Base-by-base conservation (phyloP, 1,139 yeast species). In the Kurtzmaniella quercitrusa region DNA sequence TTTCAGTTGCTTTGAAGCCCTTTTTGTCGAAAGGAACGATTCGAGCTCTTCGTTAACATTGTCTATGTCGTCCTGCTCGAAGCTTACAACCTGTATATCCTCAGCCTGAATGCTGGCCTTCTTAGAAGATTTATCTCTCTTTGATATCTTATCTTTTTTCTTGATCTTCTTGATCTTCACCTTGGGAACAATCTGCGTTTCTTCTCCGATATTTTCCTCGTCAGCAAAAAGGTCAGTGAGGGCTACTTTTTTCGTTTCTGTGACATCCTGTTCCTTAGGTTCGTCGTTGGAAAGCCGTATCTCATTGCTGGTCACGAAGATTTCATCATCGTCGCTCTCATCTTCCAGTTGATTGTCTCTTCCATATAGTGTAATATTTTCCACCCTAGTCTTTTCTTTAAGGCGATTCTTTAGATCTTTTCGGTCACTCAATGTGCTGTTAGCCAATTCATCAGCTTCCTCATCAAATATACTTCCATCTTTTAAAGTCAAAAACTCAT, bases 401-500 rank as follows among this genome's bases (percentile, higher is more conserved):
- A 66, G 46, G 2, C 59, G 57, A 6, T 50, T 47, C 30, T 55
- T 47, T 23, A 61, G 47, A 43, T 62, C 65, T 15, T 63, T 52
- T 39, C 66, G 59, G 26, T 63, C 65, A 1, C 60, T 53, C 38
- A 82, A 52, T 20, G 53, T 44, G 5, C 67, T 72, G 45, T 79
- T 76, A 35, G 66, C 75, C 38, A 82, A 62, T 40, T 63, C 70
- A 42, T 68, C 74, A 8, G 46, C 52, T 8, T 66, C 77, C 17
- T 67, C 75, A 2, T 72, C 81, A 20, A 78, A 51, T 2, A 86
- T 62, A 5, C 68, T 67, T 1, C 66, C 58, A 47, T 88, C 96
- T 44, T 82, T 77, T 38, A 88, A 63, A 0, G 93, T 86, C 42
- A 88, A 63, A 2, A 86, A 68, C 0, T 78, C 77, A 17, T 76